Evolutionary conservation across 2,329 filamentous ascomycete genomes (phyloP).

Genomic region (Hypoxylon sp.): DNA sequence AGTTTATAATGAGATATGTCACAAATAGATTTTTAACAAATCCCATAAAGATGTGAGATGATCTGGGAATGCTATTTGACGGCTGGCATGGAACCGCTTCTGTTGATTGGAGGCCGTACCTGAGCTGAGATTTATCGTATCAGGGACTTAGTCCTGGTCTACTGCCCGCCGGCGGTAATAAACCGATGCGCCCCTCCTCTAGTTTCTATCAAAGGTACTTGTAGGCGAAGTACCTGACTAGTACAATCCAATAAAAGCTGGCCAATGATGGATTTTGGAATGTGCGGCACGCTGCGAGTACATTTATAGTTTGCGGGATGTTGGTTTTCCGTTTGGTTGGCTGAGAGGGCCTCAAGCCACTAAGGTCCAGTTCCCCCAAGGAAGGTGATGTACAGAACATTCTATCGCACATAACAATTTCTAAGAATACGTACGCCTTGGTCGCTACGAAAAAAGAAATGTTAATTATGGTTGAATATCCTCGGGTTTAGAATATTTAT

Average conservation of each 20-base stretch:
- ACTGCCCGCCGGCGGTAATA: conserved; percentile 29
- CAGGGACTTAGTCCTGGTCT: neutral
- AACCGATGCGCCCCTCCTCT: conserved; percentile 24
- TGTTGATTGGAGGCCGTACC: conserved; percentile 33
- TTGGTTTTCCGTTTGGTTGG: neutral
- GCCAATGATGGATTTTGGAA: conserved; percentile 22
- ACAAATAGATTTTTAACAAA: conserved; percentile 14
- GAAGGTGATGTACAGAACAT: neutral
- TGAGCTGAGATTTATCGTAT: conserved; percentile 32
- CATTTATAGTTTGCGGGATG: conserved; percentile 5
- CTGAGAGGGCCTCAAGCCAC: conserved; percentile 14
- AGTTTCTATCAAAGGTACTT: conserved; percentile 25
- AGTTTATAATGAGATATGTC: conserved; percentile 5
- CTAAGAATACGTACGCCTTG: neutral
- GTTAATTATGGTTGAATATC: too few relatives aligned
- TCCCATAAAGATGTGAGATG: conserved; percentile 9
- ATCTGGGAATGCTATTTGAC: conserved; percentile 16
- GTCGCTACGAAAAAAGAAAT: too few relatives aligned
- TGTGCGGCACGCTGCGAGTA: conserved; percentile 20
- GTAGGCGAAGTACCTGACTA: conserved; percentile 24
- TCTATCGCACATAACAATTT: neutral
- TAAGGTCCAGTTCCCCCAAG: neutral
- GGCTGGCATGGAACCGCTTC: neutral
- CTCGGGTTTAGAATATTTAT: too few relatives aligned
- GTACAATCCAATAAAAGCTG: conserved; percentile 11